phyloP scores from a whole-genome alignment of 192 early-diverging fungal genomes.

The Rhizoclosmatium globosum region DNA sequence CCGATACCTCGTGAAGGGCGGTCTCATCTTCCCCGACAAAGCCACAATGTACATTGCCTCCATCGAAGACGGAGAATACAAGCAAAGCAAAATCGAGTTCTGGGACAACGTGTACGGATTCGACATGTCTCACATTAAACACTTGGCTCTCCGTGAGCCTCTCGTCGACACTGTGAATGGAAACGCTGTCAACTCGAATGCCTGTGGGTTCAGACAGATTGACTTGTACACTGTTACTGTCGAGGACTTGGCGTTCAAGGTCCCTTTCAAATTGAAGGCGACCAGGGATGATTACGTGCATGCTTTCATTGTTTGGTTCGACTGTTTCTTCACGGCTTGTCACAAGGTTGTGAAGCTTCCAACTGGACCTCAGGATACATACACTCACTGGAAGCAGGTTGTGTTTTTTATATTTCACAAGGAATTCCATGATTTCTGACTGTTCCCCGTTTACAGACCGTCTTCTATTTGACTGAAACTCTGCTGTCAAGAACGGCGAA shows the following conservation, averaged over 20 bases:
- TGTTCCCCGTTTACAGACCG: slow-evolving; percentile 64
- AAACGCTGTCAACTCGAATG: slow-evolving; percentile 82
- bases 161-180: slow-evolving; percentile 95
- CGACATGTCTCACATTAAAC: slow-evolving; percentile 95
- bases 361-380: slow-evolving; percentile 82
- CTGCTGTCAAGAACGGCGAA: slow-evolving; percentile 78
- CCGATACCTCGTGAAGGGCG: slow-evolving; percentile 86
- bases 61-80: slow-evolving; percentile 96
- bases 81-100: slow-evolving; percentile 88
- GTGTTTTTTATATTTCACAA: slow-evolving; percentile 12
- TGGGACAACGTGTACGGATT: slow-evolving; percentile 98
- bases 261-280: slow-evolving; percentile 82
- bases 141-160: slow-evolving; percentile 85
- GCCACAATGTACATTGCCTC: slow-evolving; percentile 88
- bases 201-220: slow-evolving; percentile 79
- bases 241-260: slow-evolving; percentile 84
- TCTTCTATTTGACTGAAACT: slow-evolving; percentile 88
- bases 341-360: slow-evolving; percentile 83
- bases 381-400: slow-evolving; percentile 99
- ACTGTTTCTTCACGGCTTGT: slow-evolving; percentile 92
- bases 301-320: slow-evolving; percentile 96
- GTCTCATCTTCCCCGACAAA: slow-evolving; percentile 90
- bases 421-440: background rate
- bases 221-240: slow-evolving; percentile 89
- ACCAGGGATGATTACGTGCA: slow-evolving; percentile 87